phyloP scores from a whole-genome alignment of 2,329 filamentous ascomycete genomes.

The Periconia digitata region DNA sequence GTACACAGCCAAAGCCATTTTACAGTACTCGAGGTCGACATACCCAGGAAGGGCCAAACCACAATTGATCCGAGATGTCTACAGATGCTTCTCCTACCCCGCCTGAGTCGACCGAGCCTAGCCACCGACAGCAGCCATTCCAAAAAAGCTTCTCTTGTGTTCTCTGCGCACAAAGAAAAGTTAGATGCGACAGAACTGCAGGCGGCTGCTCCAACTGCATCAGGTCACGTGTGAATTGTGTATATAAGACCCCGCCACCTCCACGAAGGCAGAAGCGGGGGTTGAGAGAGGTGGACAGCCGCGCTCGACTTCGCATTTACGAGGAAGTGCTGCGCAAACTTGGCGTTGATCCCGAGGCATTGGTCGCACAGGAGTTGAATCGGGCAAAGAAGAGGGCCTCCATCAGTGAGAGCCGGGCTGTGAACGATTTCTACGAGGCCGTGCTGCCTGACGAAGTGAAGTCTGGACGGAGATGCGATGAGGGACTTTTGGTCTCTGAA shows the following conservation, averaged over 20 bases:
- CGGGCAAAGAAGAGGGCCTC: background rate
- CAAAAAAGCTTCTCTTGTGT: constrained; percentile 38
- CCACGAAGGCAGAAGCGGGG: constrained; percentile 32
- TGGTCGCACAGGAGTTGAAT: constrained; percentile 17
- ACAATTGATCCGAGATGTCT: background rate
- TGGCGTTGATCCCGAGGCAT: constrained; percentile 28
- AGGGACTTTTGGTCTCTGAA: constrained; percentile 25
- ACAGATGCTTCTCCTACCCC: constrained; percentile 4
- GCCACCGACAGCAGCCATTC: constrained; percentile 1
- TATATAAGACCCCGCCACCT: constrained; percentile 37
- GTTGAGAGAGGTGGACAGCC: constrained; percentile 23
- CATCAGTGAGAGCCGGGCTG: background rate
- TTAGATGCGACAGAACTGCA: constrained; percentile 33
- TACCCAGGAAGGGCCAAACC: background rate
- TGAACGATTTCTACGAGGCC: constrained; percentile 8
- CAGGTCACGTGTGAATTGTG: constrained; percentile 31
- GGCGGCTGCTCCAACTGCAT: constrained; percentile 34
- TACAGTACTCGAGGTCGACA: too few species aligned
- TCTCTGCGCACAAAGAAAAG: constrained; percentile 37
- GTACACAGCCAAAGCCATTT: too few species aligned
- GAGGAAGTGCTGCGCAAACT: constrained; percentile 31
- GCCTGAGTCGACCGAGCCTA: background rate
- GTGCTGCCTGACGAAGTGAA: background rate
- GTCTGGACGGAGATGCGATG: background rate
- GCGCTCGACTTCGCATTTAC: constrained; percentile 29